These are phyloP conservation scores for Alternaria hordeiaustralica DNA, from an alignment of 2,329 filamentous ascomycete genomes.

Conservation along the genomic window DNA sequence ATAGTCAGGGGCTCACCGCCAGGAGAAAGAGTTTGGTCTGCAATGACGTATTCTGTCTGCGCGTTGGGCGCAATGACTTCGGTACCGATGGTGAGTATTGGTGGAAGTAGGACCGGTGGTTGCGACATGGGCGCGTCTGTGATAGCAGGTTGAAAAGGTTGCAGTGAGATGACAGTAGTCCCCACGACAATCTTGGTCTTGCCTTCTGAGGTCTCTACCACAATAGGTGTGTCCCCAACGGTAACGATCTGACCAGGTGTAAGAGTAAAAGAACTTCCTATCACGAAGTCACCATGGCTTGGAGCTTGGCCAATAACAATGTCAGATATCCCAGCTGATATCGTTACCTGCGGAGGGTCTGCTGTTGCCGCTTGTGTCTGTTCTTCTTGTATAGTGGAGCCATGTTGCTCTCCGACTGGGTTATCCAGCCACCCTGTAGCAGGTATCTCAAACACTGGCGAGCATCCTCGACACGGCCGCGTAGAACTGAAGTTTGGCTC, in stretches of 20 bases:
- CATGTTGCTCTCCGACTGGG: slow-evolving; percentile 30
- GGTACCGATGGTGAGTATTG: slow-evolving; percentile 29
- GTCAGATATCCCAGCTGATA: slow-evolving; percentile 24
- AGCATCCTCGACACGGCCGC: slow-evolving; percentile 34
- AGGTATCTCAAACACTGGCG: slow-evolving; percentile 35
- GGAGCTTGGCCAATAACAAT: slow-evolving; percentile 23
- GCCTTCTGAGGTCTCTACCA: slow-evolving; percentile 31
- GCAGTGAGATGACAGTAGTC: slow-evolving; percentile 21
- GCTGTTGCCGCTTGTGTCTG: slow-evolving; percentile 2
- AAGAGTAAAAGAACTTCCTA: slow-evolving; percentile 29
- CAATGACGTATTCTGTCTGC: slow-evolving; percentile 36
- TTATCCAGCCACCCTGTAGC: slow-evolving; percentile 32
- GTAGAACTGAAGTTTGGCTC: slow-evolving; percentile 40
- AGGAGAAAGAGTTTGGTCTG: slow-evolving; percentile 40
- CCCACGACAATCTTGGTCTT: slow-evolving; percentile 30
- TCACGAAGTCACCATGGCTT: slow-evolving; percentile 20
- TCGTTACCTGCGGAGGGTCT: slow-evolving; percentile 12
- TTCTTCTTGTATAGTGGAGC: background rate
- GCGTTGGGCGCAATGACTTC: slow-evolving; percentile 31
- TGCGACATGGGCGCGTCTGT: slow-evolving; percentile 22
- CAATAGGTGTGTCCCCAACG: slow-evolving; percentile 32
- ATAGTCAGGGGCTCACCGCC: slow-evolving; percentile 46
- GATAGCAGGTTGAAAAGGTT: slow-evolving; percentile 14
- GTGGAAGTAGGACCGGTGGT: slow-evolving; percentile 15
- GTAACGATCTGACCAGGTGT: slow-evolving; percentile 28